A percentile compares a stretch with the other conserved stretches of the same genome.
These are phyloP conservation scores for Anastatica hierochuntica DNA, from an alignment of 345 rosid genomes.

Conservation along the genomic window DNA sequence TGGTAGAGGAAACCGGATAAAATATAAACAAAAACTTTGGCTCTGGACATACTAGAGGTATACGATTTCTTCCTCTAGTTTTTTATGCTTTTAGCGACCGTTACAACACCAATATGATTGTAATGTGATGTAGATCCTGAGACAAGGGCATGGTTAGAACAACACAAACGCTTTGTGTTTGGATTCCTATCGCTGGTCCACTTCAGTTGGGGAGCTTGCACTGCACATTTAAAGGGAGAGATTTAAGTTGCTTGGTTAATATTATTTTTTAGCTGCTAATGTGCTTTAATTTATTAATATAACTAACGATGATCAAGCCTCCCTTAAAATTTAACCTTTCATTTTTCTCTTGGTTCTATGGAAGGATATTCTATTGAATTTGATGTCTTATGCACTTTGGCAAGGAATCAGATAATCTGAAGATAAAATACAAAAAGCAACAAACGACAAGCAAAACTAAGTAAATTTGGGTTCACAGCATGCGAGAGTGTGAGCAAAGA, in stretches of 20 bases:
- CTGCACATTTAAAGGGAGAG: constrained; percentile 42
- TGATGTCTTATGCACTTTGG: constrained; percentile 14
- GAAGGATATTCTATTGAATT: not conserved
- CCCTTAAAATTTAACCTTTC: too few species aligned
- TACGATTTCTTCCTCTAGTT: not conserved
- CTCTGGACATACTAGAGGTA: constrained; percentile 98
- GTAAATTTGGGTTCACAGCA: constrained; percentile 50
- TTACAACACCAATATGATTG: constrained; percentile 8
- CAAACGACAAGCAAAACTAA: constrained; percentile 61
- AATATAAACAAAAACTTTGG: constrained; percentile 64
- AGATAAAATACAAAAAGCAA: constrained; percentile 42
- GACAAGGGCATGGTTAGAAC: constrained; percentile 76
- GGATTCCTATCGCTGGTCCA: constrained; percentile 87
- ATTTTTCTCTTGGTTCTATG: constrained; percentile 1
- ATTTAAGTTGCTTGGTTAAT: constrained; percentile 73
- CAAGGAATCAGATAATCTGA: constrained; percentile 69
- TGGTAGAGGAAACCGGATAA: constrained; percentile 69
- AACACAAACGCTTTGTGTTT: constrained; percentile 67
- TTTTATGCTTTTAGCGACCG: not conserved
- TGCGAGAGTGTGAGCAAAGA: constrained; percentile 65
- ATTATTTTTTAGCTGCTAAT: not conserved
- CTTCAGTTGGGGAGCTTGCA: constrained; percentile 98
- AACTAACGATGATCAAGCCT: too few species aligned
- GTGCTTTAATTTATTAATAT: not conserved
- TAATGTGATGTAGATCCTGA: constrained; percentile 51